Conservation (phyloP, 768 basidiomycete species). For the Amanita inopinata region DNA sequence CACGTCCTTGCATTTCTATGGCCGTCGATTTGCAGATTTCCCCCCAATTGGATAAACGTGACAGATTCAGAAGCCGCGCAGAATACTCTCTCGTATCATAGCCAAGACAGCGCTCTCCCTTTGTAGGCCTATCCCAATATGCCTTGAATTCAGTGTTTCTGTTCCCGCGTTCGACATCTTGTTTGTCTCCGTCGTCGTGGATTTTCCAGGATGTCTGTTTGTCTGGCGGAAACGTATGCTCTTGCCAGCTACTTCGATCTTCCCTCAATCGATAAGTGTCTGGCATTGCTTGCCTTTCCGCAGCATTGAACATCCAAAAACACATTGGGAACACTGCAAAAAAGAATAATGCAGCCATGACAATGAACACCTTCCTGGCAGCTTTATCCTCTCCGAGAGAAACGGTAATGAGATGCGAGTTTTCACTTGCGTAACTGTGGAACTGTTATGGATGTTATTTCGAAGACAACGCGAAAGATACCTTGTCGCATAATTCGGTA, state of each 20-base stretch:
- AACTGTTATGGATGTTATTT: slow-evolving; percentile 1
- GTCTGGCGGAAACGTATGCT: neutral
- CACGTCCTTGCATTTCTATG: slow-evolving; percentile 19
- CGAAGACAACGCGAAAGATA: too few relatives aligned
- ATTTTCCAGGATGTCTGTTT: neutral
- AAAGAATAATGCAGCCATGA: neutral
- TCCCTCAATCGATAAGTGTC: too few relatives aligned
- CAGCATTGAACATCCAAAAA: neutral
- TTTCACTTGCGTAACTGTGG: slow-evolving; percentile 28
- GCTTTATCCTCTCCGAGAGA: slow-evolving; percentile 25
- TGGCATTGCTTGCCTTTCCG: neutral
- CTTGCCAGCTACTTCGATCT: neutral
- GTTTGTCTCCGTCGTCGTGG: too few relatives aligned
- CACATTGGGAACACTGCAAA: neutral
- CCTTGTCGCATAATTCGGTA: slow-evolving; percentile 32
- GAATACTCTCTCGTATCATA: slow-evolving; percentile 23
- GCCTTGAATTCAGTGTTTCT: neutral
- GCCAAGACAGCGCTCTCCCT: slow-evolving; percentile 17
- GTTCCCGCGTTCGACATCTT: too few relatives aligned
- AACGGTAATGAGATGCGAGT: slow-evolving; percentile 25
- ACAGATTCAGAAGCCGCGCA: slow-evolving; percentile 18
- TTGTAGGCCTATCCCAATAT: slow-evolving; percentile 19
- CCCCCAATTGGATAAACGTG: slow-evolving; percentile 20
- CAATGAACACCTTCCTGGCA: neutral
- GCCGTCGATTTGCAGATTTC: slow-evolving; percentile 18